These are phyloP conservation scores for Chaetomium fimeti DNA, from an alignment of 495 filamentous ascomycete species.

Conservation along the genomic window DNA sequence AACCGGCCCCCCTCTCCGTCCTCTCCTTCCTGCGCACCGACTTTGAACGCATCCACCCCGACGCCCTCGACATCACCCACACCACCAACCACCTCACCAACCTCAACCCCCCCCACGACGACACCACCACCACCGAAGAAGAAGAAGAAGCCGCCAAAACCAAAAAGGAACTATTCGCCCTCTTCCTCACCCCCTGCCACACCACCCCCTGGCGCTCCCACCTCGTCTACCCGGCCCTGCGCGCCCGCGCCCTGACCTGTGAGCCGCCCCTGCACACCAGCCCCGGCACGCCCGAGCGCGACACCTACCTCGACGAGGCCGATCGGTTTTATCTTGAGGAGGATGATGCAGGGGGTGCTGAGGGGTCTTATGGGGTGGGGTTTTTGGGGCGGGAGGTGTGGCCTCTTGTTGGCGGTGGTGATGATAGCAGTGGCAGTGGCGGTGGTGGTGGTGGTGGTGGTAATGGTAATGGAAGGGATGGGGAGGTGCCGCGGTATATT, in stretches of 20 bases:
- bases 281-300: slow-evolving; percentile 51
- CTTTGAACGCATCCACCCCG: slow-evolving; percentile 55
- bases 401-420: slow-evolving; percentile 22
- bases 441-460: slow-evolving; percentile 1
- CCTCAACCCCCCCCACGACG: too few relatives aligned
- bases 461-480: slow-evolving; percentile 25
- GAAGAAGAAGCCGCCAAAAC: slow-evolving; percentile 16
- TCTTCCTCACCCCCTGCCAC: slow-evolving; percentile 97
- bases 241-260: slow-evolving; percentile 86
- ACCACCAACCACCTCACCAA: not conserved
- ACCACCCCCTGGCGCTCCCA: slow-evolving; percentile 95
- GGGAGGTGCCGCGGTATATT: slow-evolving; percentile 53
- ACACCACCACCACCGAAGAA: not conserved
- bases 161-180: slow-evolving; percentile 59
- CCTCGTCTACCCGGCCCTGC: slow-evolving; percentile 68
- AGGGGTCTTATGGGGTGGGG: slow-evolving; percentile 26
- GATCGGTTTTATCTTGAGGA: slow-evolving; percentile 31
- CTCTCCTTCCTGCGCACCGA: slow-evolving; percentile 70
- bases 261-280: slow-evolving; percentile 75
- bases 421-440: slow-evolving; percentile 1
- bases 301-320: slow-evolving; percentile 78
- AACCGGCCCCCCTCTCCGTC: slow-evolving; percentile 71
- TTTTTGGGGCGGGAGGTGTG: slow-evolving; percentile 57
- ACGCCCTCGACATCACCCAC: slow-evolving; percentile 31
- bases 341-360: not conserved